Evolutionary conservation across 345 rosid genomes (phyloP), one percentile per base, ranked within the genome.

Genomic region (Clausena lansium): DNA sequence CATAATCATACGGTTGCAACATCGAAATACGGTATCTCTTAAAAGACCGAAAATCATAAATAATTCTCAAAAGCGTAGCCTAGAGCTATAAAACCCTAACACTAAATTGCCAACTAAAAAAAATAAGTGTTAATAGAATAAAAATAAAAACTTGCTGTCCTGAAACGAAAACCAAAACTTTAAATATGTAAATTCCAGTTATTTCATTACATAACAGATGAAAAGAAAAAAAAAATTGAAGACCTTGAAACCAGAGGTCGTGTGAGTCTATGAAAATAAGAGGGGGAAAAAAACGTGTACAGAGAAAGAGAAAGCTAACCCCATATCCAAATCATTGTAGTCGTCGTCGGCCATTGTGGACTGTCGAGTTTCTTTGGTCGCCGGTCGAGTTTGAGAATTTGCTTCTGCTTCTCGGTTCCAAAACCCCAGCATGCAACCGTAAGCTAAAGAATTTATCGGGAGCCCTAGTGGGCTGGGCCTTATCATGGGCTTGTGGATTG

Each of bases 321-420:
- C 94, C 85, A 90, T 82, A 50, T 91, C 93, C 28, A 82, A 1
- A 38, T 92, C 96, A 47, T 83, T 92, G 81, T 85, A 91, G 60
- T 91, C 94, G 0, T 91, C 97, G 79, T 91, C 96, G 9, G 93
- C 98, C 98, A 92, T 91, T 72, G 77, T 72, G 63, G 73, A 75
- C 68, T 59, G 57, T n/a, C 15, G 28, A 72, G 50, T 63, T 25
- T 7, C n/a, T 7, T 45, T 71, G 45, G 35, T 22, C 41, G 57
- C 47, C 9, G 32, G 39, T 50, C 17, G 19, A n/a, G 45, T 24
- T 76, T 45, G 25, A 55, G 9, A 64, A 2, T 1, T 6, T 28
- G 25, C 45, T 32, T 54, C 9, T 35, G 19, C 57, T 41, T 68
- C 83, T 9, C 25, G 2, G 20, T 60, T 28, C 28, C 33, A 20